Conservation (phyloP, 306 rosid species). For the Cercis canadensis region DNA sequence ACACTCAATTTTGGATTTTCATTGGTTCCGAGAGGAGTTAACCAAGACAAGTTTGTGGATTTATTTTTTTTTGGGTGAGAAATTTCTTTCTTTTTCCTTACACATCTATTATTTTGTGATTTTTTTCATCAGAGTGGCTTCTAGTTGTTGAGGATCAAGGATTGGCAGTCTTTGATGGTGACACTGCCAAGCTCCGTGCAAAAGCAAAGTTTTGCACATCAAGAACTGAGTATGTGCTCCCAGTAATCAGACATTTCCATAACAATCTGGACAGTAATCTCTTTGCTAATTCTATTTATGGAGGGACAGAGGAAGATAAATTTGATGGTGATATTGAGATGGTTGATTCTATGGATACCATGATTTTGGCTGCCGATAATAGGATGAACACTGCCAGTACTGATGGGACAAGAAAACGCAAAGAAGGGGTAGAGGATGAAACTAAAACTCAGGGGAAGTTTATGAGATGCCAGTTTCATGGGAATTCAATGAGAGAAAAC, state of each 20-base stretch:
- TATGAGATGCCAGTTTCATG: constrained; percentile 61
- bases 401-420: constrained; percentile 68
- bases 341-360: constrained; percentile 58
- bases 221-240: constrained; percentile 45
- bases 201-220: constrained; percentile 53
- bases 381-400: constrained; percentile 29
- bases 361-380: constrained; percentile 37
- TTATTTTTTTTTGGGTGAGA: background rate
- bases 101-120: constrained; percentile 11
- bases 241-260: constrained; percentile 38
- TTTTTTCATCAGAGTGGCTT: constrained; percentile 69
- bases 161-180: constrained; percentile 53
- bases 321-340: constrained; percentile 61
- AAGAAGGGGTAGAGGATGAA: constrained; percentile 59
- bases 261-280: constrained; percentile 35
- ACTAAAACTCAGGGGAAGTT: constrained; percentile 53
- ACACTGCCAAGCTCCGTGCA: constrained; percentile 51
- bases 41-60: constrained; percentile 31
- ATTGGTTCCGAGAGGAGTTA: constrained; percentile 36
- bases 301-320: constrained; percentile 38
- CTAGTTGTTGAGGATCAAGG: constrained; percentile 70
- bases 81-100: constrained; percentile 10
- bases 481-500: constrained; percentile 48
- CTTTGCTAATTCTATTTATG: constrained; percentile 30
- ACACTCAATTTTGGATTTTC: constrained; percentile 26